These are phyloP conservation scores for Penicillium simplicissimum DNA, from an alignment of 495 filamentous ascomycete genomes.

Conservation along the genomic window DNA sequence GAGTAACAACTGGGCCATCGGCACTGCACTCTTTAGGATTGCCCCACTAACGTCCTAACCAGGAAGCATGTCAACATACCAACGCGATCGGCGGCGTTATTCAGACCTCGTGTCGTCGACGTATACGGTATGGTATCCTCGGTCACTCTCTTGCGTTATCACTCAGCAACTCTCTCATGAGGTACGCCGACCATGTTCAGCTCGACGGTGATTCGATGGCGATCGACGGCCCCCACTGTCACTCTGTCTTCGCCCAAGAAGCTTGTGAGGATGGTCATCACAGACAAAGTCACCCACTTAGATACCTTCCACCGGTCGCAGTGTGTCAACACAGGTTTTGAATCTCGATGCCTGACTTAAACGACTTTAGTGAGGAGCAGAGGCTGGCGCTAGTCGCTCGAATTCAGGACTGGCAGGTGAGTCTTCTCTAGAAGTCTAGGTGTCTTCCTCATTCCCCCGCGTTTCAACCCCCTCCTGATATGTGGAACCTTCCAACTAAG, in stretches of 20 bases:
- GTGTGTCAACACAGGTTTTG: not conserved
- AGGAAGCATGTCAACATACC: not conserved
- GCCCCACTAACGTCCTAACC: not conserved
- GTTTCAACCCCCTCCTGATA: not conserved
- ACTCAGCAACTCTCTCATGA: not conserved
- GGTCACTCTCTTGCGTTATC: not conserved
- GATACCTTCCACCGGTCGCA: not conserved
- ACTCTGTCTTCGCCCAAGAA: not conserved
- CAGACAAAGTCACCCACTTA: not conserved
- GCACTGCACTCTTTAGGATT: not conserved
- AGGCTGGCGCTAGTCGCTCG: constrained; percentile 9
- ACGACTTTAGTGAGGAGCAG: constrained; percentile 16
- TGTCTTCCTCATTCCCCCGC: too few species aligned
- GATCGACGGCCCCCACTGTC: not conserved
- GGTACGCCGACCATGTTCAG: not conserved
- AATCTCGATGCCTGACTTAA: not conserved
- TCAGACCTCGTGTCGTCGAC: not conserved
- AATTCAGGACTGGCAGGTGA: constrained; percentile 53
- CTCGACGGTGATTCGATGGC: not conserved
- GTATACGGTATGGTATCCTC: too few species aligned
- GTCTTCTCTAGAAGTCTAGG: not conserved
- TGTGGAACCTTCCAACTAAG: not conserved
- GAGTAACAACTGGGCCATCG: not conserved
- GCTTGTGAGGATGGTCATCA: not conserved
- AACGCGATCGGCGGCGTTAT: not conserved